Percentiles rank a stretch among this genome's conserved stretches.
phyloP scores from a whole-genome alignment of 192 early-diverging fungal species.

The Coemansia pectinata region DNA sequence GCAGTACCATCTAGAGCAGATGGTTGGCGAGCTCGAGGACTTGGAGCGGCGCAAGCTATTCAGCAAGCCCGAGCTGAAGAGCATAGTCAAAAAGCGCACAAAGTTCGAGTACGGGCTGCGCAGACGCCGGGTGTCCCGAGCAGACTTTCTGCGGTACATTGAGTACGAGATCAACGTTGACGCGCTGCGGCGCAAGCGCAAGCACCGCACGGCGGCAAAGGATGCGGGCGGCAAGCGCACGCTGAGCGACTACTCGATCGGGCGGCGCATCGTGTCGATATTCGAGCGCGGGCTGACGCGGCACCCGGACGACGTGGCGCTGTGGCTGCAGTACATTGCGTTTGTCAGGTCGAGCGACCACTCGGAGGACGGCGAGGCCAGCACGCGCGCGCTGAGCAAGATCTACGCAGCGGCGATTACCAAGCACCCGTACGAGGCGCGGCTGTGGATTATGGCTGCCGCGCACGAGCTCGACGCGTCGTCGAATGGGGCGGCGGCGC shows the following conservation, averaged over 20 bases:
- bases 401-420: constrained; percentile 85
- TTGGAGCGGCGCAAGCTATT: constrained; percentile 81
- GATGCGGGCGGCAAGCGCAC: constrained; percentile 42
- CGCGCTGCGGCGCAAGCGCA: constrained; percentile 74
- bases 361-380: constrained; percentile 21
- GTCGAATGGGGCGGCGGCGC: constrained; percentile 75
- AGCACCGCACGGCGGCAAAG: constrained; percentile 57
- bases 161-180: constrained; percentile 96
- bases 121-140: constrained; percentile 68
- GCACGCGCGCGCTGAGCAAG: constrained; percentile 62
- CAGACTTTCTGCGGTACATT: constrained; percentile 89
- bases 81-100: constrained; percentile 85
- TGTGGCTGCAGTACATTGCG: constrained; percentile 95
- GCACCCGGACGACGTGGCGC: constrained; percentile 72
- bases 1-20: constrained; percentile 88
- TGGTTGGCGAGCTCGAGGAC: constrained; percentile 92
- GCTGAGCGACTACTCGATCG: constrained; percentile 75
- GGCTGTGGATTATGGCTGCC: constrained; percentile 92
- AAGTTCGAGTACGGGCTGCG: constrained; percentile 87
- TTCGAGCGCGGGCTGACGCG: constrained; percentile 77
- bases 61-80: constrained; percentile 78
- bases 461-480: constrained; percentile 87
- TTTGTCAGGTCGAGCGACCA: constrained; percentile 60
- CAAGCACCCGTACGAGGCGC: constrained; percentile 76
- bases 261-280: constrained; percentile 72